A percentile compares a stretch with the other conserved stretches of the same genome.
Conservation (phyloP, 768 basidiomycete genomes). For the Mrakia gelida region DNA sequence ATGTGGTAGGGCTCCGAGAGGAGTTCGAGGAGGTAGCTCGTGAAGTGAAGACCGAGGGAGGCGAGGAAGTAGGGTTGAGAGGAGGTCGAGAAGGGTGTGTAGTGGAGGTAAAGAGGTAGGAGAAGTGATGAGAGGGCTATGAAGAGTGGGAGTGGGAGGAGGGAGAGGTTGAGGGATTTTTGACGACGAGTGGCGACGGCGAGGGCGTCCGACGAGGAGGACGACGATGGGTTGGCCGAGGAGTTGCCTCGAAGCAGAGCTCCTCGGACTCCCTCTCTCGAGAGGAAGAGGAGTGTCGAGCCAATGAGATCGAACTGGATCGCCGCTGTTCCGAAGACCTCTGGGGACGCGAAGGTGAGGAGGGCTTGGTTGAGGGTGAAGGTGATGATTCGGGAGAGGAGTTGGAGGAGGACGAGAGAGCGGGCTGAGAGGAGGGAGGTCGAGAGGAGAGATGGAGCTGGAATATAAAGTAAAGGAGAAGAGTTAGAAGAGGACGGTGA, state of each 20-base stretch:
- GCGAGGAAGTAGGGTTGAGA: constrained; percentile 61
- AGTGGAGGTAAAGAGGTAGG: constrained; percentile 54
- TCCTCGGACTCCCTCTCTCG: constrained; percentile 87
- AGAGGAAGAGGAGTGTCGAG: constrained; percentile 84
- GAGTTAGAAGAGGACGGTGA: too few species aligned
- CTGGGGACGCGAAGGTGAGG: constrained; percentile 74
- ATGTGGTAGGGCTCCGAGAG: constrained; percentile 76
- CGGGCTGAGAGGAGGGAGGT: constrained; percentile 53
- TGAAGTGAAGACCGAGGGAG: constrained; percentile 65
- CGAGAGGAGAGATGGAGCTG: constrained; percentile 38
- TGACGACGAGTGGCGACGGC: not conserved
- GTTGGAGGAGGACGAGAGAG: constrained; percentile 78
- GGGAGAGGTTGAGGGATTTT: constrained; percentile 49
- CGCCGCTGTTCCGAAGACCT: constrained; percentile 78
- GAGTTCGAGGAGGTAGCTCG: constrained; percentile 72
- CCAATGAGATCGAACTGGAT: constrained; percentile 91
- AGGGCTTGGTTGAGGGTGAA: constrained; percentile 85
- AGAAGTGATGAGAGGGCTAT: constrained; percentile 59
- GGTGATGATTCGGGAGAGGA: constrained; percentile 76
- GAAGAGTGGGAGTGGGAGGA: constrained; percentile 66
- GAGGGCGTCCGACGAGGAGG: not conserved
- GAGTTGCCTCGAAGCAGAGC: constrained; percentile 59
- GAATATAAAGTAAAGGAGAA: not conserved
- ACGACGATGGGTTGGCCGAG: constrained; percentile 27
- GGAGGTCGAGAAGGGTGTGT: constrained; percentile 55